These are phyloP conservation scores for Paramecium primaurelia DNA, from an alignment of 73 alveolate species.

Conservation along the genomic window DNA sequence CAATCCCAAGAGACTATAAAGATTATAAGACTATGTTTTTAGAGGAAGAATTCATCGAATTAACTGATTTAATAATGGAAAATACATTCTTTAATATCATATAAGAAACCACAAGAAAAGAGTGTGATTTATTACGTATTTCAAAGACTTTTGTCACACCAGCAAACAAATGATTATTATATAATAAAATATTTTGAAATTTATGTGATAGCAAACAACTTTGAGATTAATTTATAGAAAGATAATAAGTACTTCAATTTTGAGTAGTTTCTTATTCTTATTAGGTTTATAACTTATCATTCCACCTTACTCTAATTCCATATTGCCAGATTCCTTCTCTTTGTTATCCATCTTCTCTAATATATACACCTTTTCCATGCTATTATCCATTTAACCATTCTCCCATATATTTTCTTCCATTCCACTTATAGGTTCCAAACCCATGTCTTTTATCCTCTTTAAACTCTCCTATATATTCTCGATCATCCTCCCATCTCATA, in stretches of 20 bases:
- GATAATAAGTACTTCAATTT: background rate
- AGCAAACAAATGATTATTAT: conserved; percentile 1
- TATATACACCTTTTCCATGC: conserved; percentile 66
- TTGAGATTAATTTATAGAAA: background rate
- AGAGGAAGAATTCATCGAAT: conserved; percentile 73
- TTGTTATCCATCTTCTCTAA: conserved; percentile 24
- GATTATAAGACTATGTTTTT: conserved; percentile 65
- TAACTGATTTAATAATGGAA: conserved; percentile 94
- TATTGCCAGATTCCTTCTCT: conserved; percentile 55
- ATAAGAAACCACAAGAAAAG: conserved; percentile 95
- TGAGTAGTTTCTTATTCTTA: background rate
- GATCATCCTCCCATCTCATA: conserved; percentile 73
- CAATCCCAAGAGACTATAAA: conserved; percentile 25
- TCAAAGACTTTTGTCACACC: conserved; percentile 89
- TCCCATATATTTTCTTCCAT: conserved; percentile 77
- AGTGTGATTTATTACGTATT: conserved; percentile 90
- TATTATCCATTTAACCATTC: conserved; percentile 84
- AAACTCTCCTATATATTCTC: conserved; percentile 69
- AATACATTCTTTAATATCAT: conserved; percentile 93
- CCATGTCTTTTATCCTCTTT: conserved; percentile 69
- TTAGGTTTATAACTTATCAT: background rate
- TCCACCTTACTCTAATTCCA: conserved; percentile 56
- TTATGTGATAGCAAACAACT: background rate
- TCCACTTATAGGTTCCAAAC: conserved; percentile 69
- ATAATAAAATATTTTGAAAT: background rate